A percentile compares a stretch with the other conserved stretches of the same genome.
Evolutionary conservation across 371 early-diverging fungal genomes (phyloP).

Genomic region (Mortierella sp.): DNA sequence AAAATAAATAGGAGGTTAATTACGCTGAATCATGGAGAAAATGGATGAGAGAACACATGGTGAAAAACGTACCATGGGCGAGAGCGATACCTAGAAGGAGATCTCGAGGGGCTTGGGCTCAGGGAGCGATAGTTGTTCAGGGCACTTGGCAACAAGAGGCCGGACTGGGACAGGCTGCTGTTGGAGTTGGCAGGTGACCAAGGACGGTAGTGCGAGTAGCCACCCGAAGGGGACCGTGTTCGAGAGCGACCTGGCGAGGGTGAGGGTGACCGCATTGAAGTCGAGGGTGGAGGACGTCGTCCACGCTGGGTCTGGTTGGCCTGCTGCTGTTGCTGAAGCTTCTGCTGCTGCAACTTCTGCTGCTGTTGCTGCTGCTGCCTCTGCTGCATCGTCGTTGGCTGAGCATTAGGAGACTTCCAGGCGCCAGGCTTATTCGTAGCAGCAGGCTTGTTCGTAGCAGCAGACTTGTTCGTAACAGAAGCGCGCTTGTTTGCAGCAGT

Average conservation of each 20-base stretch:
- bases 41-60: not conserved
- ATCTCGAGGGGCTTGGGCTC: constrained; percentile 48
- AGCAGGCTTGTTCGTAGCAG: constrained; percentile 19
- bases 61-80: constrained; percentile 38
- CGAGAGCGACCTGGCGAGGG: constrained; percentile 34
- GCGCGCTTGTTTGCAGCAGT: constrained; percentile 6
- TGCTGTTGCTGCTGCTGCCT: constrained; percentile 17
- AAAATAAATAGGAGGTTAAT: not conserved
- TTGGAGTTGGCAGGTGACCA: constrained; percentile 53
- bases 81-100: constrained; percentile 25
- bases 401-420: constrained; percentile 33
- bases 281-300: constrained; percentile 22
- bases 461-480: not conserved
- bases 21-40: not conserved
- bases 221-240: constrained; percentile 30
- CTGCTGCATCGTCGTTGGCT: constrained; percentile 13
- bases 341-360: constrained; percentile 15
- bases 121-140: constrained; percentile 46
- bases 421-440: constrained; percentile 24
- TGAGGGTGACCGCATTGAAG: constrained; percentile 25
- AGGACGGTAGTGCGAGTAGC: constrained; percentile 35
- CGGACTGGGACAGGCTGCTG: constrained; percentile 35
- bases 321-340: constrained; percentile 14
- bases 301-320: constrained; percentile 29
- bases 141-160: constrained; percentile 17